These are phyloP conservation scores for Remersonia thermophila DNA, from an alignment of 2,329 filamentous ascomycete species.

Conservation along the genomic window DNA sequence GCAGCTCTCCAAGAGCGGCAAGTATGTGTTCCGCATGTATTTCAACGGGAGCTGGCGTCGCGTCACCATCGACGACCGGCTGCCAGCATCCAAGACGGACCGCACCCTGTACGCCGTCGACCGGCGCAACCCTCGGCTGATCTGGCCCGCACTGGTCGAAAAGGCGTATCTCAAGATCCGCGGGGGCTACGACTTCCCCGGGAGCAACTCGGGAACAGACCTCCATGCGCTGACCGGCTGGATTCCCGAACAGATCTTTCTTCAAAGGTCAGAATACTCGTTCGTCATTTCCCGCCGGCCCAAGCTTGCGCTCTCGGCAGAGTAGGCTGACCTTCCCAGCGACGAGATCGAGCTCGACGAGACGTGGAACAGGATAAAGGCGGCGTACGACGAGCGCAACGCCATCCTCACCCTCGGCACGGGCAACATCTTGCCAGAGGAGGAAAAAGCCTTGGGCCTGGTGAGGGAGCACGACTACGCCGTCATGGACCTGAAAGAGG, in stretches of 20 bases:
- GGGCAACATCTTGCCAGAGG: constrained; percentile 61
- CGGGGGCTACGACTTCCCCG: constrained; percentile 94
- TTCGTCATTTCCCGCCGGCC: no score
- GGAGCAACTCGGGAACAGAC: constrained; percentile 93
- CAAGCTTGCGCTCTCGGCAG: no score
- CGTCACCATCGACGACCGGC: constrained; percentile 77
- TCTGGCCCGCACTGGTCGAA: constrained; percentile 89
- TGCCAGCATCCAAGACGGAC: constrained; percentile 64
- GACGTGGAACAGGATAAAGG: constrained; percentile 66
- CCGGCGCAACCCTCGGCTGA: constrained; percentile 61
- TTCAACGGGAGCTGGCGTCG: constrained; percentile 90
- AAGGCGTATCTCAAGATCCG: constrained; percentile 94
- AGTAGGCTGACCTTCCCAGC: constrained; percentile 26
- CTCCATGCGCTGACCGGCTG: constrained; percentile 86
- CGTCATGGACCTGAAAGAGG: constrained; percentile 61
- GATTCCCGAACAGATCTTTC: constrained; percentile 91
- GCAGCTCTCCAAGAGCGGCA: constrained; percentile 61
- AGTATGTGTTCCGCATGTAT: constrained; percentile 83
- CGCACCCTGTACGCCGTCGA: constrained; percentile 81
- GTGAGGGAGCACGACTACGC: constrained; percentile 91
- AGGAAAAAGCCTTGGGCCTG: constrained; percentile 70
- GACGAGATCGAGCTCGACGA: constrained; percentile 65
- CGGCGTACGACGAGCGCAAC: constrained; percentile 63
- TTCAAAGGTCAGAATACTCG: constrained; percentile 49
- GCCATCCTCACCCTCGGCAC: constrained; percentile 86